phyloP scores from a whole-genome alignment of 2,329 filamentous ascomycete species.

The Botryotinia convoluta region DNA sequence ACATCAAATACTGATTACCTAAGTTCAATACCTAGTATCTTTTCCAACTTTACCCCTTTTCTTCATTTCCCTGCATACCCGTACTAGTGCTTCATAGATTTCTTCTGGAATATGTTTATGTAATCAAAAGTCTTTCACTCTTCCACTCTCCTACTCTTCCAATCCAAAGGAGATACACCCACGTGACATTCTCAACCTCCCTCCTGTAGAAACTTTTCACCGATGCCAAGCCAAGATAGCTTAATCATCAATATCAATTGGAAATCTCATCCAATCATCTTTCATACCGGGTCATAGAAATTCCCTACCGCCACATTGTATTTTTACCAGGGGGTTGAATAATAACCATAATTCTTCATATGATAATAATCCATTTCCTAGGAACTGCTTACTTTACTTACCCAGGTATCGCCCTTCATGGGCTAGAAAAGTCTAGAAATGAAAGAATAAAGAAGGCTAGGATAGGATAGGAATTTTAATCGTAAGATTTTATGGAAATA shows the following conservation, averaged over 20 bases:
- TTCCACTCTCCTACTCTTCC: background rate
- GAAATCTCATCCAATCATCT: conserved; percentile 1
- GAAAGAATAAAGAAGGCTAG: background rate
- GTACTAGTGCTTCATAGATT: background rate
- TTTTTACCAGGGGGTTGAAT: background rate
- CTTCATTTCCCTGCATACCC: background rate
- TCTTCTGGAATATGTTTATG: background rate
- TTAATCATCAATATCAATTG: background rate
- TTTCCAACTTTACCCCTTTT: background rate
- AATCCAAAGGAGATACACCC: too few species aligned
- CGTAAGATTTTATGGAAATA: background rate
- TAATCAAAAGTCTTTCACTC: background rate
- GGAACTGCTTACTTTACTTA: background rate
- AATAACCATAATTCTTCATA: background rate
- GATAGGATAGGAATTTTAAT: background rate
- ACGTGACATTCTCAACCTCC: background rate
- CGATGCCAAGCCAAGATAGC: background rate
- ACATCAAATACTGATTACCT: background rate
- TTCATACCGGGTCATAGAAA: background rate
- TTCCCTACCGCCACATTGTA: background rate
- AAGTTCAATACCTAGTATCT: background rate
- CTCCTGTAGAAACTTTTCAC: background rate
- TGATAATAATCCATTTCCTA: background rate
- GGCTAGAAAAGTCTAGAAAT: conserved; percentile 1
- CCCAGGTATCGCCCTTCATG: background rate